A percentile compares a stretch with the other conserved stretches of the same genome.
Evolutionary conservation across 2,329 filamentous ascomycete genomes (phyloP).

Genomic region (Sphaerulina vaccinii): DNA sequence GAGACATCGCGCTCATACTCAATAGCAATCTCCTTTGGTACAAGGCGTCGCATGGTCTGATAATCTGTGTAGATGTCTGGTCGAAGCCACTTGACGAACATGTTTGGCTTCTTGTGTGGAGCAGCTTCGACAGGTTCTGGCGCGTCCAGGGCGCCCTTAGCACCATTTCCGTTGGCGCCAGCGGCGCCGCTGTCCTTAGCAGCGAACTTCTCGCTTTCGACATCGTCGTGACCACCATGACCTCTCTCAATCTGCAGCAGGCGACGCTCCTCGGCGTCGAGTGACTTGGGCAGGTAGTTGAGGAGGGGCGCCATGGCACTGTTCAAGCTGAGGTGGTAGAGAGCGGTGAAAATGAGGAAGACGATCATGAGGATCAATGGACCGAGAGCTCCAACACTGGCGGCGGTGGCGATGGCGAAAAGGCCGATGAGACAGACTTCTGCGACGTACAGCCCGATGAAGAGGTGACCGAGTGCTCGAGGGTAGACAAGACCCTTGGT

Average conservation of each 20-base stretch:
- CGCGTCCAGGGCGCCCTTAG: conserved; percentile 2
- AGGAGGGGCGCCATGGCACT: conserved; percentile 73
- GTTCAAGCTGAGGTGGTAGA: conserved; percentile 74
- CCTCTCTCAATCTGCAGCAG: conserved; percentile 38
- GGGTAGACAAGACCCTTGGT: conserved; percentile 86
- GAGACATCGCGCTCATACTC: conserved; percentile 63
- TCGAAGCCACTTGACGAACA: conserved; percentile 68
- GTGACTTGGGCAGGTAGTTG: conserved; percentile 65
- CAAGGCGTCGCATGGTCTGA: conserved; percentile 64
- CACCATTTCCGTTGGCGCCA: conserved; percentile 23
- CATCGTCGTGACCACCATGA: conserved; percentile 30
- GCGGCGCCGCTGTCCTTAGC: conserved; percentile 31
- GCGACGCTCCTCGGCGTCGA: conserved; percentile 40
- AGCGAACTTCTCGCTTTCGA: conserved; percentile 27
- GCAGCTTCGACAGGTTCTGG: conserved; percentile 35
- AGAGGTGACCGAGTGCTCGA: conserved; percentile 80
- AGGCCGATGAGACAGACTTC: conserved; percentile 78
- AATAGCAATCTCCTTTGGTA: conserved; percentile 60
- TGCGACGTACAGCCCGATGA: conserved; percentile 78
- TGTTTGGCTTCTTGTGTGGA: conserved; percentile 53
- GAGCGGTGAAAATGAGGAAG: conserved; percentile 69
- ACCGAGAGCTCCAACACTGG: conserved; percentile 52
- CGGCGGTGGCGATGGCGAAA: conserved; percentile 65
- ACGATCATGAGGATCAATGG: conserved; percentile 74
- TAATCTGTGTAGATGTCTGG: conserved; percentile 78